Conservation (phyloP, 495 filamentous ascomycete species). For the Pyrenopolyporus hunteri region DNA sequence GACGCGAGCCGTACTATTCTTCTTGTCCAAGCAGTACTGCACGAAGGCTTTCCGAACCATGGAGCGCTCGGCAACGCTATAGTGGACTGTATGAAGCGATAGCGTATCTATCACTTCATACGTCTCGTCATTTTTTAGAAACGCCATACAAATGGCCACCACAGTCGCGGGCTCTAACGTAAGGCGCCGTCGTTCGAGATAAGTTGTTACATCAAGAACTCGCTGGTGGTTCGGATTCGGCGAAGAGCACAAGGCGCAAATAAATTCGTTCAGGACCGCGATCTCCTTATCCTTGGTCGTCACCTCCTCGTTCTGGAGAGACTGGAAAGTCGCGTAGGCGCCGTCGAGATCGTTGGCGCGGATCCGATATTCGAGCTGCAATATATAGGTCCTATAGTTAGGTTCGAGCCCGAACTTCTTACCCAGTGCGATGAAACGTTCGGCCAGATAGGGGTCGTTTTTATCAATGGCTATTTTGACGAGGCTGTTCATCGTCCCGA, state of each 20-base stretch:
- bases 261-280: constrained; percentile 72
- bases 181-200: constrained; percentile 73
- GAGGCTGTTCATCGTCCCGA: constrained; percentile 74
- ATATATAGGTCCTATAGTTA: constrained; percentile 67
- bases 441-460: constrained; percentile 71
- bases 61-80: constrained; percentile 66
- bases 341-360: constrained; percentile 70
- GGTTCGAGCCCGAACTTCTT: constrained; percentile 66
- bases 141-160: constrained; percentile 68
- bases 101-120: constrained; percentile 80
- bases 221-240: constrained; percentile 62
- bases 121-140: constrained; percentile 74
- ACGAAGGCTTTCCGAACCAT: constrained; percentile 67
- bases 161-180: constrained; percentile 74
- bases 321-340: constrained; percentile 66
- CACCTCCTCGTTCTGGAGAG: constrained; percentile 59
- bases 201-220: constrained; percentile 74
- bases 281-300: constrained; percentile 61
- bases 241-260: constrained; percentile 70
- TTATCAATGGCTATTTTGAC: constrained; percentile 74
- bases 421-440: constrained; percentile 71
- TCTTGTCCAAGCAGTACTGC: constrained; percentile 65
- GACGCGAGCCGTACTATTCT: constrained; percentile 62
- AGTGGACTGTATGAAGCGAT: constrained; percentile 66
- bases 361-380: constrained; percentile 78